phyloP scores from a whole-genome alignment of 257 asterid genomes.

The Nicotiana otophora region DNA sequence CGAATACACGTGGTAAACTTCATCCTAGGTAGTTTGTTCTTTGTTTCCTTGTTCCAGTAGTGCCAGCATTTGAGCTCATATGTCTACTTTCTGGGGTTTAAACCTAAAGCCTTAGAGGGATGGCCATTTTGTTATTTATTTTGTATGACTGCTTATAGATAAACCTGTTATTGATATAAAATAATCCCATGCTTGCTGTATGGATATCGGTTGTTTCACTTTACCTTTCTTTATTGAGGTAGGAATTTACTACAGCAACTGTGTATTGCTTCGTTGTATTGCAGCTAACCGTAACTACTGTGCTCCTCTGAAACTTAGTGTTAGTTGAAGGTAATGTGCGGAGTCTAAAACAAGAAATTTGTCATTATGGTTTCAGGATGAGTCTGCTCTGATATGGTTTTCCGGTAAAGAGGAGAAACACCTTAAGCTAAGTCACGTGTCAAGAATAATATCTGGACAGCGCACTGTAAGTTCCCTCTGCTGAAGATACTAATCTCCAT shows the following conservation, averaged over 20 bases:
- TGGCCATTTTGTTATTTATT: background rate
- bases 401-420: constrained; percentile 94
- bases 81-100: background rate
- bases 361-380: constrained; percentile 54
- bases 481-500: background rate
- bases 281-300: background rate
- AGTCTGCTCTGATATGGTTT: constrained; percentile 87
- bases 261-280: background rate
- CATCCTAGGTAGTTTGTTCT: background rate
- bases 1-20: background rate
- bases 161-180: background rate
- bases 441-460: constrained; percentile 95
- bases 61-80: background rate
- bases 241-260: background rate
- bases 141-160: background rate
- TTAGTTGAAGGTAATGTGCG: background rate
- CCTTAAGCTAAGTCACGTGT: constrained; percentile 76
- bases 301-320: background rate
- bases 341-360: background rate
- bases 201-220: background rate
- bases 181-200: background rate
- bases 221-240: background rate
- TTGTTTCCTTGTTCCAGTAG: background rate
- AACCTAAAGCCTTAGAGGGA: background rate
- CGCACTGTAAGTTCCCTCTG: constrained; percentile 68